Evolutionary conservation across 441 rosid genomes (phyloP).

Genomic region (Daphne laureola): DNA sequence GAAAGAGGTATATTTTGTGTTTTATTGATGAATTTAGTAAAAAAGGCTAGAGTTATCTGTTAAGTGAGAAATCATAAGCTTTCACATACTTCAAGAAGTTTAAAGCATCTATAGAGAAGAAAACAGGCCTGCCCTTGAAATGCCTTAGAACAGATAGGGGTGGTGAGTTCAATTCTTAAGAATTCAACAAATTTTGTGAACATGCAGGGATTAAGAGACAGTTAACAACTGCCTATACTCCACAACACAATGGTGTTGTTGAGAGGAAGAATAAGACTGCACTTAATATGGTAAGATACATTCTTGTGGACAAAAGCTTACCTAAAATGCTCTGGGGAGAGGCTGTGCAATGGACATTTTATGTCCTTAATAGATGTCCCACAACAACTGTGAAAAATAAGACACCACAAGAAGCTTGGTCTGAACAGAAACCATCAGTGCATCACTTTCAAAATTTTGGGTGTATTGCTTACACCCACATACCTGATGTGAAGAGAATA

Average conservation of each 20-base stretch:
- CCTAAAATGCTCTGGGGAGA: not conserved
- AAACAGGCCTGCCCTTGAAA: not conserved
- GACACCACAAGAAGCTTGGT: not conserved
- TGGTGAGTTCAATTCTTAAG: no score
- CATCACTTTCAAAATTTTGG: slow-evolving; percentile 13
- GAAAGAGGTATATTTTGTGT: no score
- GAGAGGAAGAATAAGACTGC: not conserved
- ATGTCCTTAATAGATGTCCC: no score
- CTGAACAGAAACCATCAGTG: slow-evolving; percentile 24
- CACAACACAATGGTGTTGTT: not conserved
- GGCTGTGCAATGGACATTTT: not conserved
- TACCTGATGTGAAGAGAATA: no score
- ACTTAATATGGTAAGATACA: not conserved
- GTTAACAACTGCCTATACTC: not conserved
- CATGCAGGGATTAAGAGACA: not conserved
- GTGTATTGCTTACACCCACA: no score
- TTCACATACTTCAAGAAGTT: not conserved
- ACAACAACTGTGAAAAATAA: not conserved
- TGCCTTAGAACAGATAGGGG: no score
- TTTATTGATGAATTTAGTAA: no score
- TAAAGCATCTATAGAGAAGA: not conserved
- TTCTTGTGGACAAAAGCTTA: not conserved
- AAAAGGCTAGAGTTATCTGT: no score
- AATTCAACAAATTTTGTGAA: not conserved
- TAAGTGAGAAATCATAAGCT: not conserved